Evolutionary conservation across 2,329 filamentous ascomycete species (phyloP), one percentile per base, ranked within the genome.

Genomic region (Teratosphaeria destructans): DNA sequence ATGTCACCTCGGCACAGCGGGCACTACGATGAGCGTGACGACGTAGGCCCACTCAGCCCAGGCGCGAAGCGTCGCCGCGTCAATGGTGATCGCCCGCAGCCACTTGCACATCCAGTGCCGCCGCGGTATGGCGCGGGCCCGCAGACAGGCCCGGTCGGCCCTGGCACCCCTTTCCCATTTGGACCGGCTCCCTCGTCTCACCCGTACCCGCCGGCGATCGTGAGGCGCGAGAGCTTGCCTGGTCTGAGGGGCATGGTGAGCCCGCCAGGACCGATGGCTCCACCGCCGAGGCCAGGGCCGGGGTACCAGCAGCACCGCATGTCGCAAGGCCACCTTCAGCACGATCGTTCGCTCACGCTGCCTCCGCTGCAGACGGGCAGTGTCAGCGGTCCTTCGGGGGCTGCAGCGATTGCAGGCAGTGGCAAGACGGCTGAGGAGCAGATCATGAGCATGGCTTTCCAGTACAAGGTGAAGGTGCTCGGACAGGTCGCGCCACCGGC

Each of bases 381-480:
- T 29, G 57, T 62, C 5, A 57, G 57, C 55, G 63, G 59, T 34
- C 59, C 62, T 8, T 56, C 58, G 16, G 60, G 61, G 12, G 32
- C 57, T n/a, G 52, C 53, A 23, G 62, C 66, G 7, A 61, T 62
- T 29, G 61, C 58, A 26, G 60, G 60, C 5, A 23, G 58, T 8
- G 60, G 60, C 6, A 69, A 65, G 57, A 62, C 64, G 23, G 65
- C 63, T 14, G 67, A 69, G 29, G 83, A 85, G 7, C 86, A 88
- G 76, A 84, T 92, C 61, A 89, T 89, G 85, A 84, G 80, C 29
- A 88, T 94, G 57, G 82, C 87, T 0, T 87, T 88, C 67, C 74
- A 85, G 53, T 85, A 85, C 64, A 96, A 95, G 73, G 83, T 96
- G 66, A 84, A 85, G 55, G 81, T 93, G 2, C 78, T 97, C 37